Evolutionary conservation across 2,329 filamentous ascomycete genomes (phyloP).

Genomic region (Arachnomyces sp.): DNA sequence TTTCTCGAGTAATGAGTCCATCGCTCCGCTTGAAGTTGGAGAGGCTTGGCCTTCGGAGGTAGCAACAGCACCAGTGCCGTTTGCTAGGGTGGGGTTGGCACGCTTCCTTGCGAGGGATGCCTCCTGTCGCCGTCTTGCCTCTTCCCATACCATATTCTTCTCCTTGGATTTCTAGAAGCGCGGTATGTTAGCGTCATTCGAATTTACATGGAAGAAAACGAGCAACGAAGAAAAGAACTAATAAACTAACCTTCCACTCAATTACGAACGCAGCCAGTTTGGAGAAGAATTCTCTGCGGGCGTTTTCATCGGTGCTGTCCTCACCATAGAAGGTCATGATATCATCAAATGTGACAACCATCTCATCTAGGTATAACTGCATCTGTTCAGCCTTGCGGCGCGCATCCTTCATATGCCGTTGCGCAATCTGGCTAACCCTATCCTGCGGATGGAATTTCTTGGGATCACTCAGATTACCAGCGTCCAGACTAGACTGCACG

Average conservation of each 20-base stretch:
- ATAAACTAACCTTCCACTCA: constrained; percentile 70
- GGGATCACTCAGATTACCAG: constrained; percentile 87
- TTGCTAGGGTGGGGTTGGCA: constrained; percentile 56
- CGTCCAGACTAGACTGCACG: constrained; percentile 83
- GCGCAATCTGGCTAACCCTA: constrained; percentile 82
- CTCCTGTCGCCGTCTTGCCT: constrained; percentile 76
- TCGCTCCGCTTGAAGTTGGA: constrained; percentile 73
- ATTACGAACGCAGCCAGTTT: constrained; percentile 84
- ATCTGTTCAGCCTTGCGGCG: constrained; percentile 93
- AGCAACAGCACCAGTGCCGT: constrained; percentile 41
- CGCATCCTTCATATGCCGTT: constrained; percentile 93
- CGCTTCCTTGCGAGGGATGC: constrained; percentile 84
- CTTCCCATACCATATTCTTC: constrained; percentile 82
- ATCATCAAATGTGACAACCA: constrained; percentile 83
- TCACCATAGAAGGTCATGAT: constrained; percentile 97
- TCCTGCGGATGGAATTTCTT: constrained; percentile 98
- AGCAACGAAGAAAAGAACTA: constrained; percentile 1
- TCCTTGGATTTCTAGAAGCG: constrained; percentile 65
- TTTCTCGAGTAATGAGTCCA: constrained; percentile 94
- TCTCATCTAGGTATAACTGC: constrained; percentile 86
- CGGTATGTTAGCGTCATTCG: constrained; percentile 7
- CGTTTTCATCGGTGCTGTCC: constrained; percentile 82
- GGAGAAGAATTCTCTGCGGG: constrained; percentile 88
- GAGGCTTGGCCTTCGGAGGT: constrained; percentile 49
- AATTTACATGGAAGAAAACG: constrained; percentile 1